Conservation (phyloP, 2,329 filamentous ascomycete species). For the Lecanicillium sp. region DNA sequence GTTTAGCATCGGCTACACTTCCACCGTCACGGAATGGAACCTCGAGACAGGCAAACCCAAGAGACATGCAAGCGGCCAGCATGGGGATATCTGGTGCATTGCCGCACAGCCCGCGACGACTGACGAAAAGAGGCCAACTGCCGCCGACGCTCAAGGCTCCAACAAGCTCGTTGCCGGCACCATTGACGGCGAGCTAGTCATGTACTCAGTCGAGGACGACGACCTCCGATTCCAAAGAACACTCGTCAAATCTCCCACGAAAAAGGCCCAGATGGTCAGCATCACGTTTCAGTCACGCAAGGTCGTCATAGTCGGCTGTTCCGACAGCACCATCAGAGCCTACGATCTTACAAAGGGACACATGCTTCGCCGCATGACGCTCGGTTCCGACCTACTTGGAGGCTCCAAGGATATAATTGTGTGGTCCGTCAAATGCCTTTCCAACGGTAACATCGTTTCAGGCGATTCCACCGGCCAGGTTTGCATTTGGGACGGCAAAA, state of each 20-base stretch:
- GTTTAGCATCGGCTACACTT: slow-evolving; percentile 94
- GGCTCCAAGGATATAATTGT: slow-evolving; percentile 81
- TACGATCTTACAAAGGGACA: slow-evolving; percentile 77
- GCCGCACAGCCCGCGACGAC: slow-evolving; percentile 65
- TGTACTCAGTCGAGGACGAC: slow-evolving; percentile 78
- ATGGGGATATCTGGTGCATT: slow-evolving; percentile 95
- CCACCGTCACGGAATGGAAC: slow-evolving; percentile 92
- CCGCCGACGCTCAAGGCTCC: slow-evolving; percentile 26
- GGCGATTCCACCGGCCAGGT: slow-evolving; percentile 93
- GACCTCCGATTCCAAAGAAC: slow-evolving; percentile 74
- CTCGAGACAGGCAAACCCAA: slow-evolving; percentile 68
- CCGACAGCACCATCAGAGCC: slow-evolving; percentile 89
- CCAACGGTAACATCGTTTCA: slow-evolving; percentile 83
- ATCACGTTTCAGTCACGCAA: slow-evolving; percentile 82
- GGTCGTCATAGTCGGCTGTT: slow-evolving; percentile 80
- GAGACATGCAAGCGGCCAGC: slow-evolving; percentile 81
- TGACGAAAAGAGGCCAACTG: slow-evolving; percentile 16
- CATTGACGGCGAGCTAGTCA: slow-evolving; percentile 79
- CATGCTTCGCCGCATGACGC: slow-evolving; percentile 71
- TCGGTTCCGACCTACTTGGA: slow-evolving; percentile 69
- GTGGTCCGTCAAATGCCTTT: slow-evolving; percentile 85
- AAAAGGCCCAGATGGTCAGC: slow-evolving; percentile 83
- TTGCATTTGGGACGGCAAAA: slow-evolving; percentile 88
- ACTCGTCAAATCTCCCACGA: slow-evolving; percentile 67
- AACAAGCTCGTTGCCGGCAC: slow-evolving; percentile 75